A percentile compares a stretch with the other conserved stretches of the same genome.
These are phyloP conservation scores for Odontarrhena argentea DNA, from an alignment of 345 rosid species.

Conservation along the genomic window DNA sequence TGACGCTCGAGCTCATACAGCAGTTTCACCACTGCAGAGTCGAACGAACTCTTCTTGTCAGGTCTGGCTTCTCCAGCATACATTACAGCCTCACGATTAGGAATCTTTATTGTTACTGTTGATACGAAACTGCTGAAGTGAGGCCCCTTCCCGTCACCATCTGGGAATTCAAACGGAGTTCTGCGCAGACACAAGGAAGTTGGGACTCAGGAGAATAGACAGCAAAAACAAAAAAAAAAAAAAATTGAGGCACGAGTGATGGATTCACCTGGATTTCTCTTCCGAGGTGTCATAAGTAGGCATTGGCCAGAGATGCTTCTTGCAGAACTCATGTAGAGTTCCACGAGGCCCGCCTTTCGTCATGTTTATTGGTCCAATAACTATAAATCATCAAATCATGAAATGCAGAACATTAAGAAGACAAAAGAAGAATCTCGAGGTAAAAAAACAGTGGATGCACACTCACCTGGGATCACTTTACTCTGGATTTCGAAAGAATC, in stretches of 20 bases:
- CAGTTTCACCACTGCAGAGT: slow-evolving; percentile 68
- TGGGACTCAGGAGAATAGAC: slow-evolving; percentile 2
- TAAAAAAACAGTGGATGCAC: neutral
- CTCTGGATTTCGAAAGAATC: slow-evolving; percentile 30
- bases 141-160: slow-evolving; percentile 44
- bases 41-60: slow-evolving; percentile 82
- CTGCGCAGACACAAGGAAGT: slow-evolving; percentile 44
- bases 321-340: slow-evolving; percentile 67
- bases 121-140: slow-evolving; percentile 62
- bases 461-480: slow-evolving; percentile 32
- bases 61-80: slow-evolving; percentile 65
- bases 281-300: slow-evolving; percentile 60
- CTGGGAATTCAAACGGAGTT: slow-evolving; percentile 49
- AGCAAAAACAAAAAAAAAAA: neutral
- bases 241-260: slow-evolving; percentile 14
- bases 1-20: slow-evolving; percentile 61
- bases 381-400: slow-evolving; percentile 42
- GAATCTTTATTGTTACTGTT: slow-evolving; percentile 52
- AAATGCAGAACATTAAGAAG: neutral
- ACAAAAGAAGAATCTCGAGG: slow-evolving; percentile 30
- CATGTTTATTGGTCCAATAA: slow-evolving; percentile 54
- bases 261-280: slow-evolving; percentile 51
- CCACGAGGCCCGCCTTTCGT: slow-evolving; percentile 88
- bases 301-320: slow-evolving; percentile 74
- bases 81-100: slow-evolving; percentile 49